Evolutionary conservation across 75 land plant species (phyloP), one percentile per base, ranked within the genome.

Genomic region (Selaginella moellendorffii): DNA sequence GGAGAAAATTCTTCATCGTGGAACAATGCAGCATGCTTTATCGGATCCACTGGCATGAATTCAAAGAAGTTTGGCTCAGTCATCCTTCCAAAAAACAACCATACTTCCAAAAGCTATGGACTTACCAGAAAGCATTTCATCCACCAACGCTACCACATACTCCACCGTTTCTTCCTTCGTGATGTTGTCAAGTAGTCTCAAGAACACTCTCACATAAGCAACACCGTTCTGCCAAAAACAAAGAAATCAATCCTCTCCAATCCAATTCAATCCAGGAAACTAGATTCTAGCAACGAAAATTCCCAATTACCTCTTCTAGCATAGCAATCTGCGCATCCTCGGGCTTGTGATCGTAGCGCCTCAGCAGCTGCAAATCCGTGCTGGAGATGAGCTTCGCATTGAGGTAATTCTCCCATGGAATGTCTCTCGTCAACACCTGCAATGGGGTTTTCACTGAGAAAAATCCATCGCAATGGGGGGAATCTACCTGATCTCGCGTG

Each of bases 341-440:
- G 42, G 96, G 71, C 68, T 74, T 71, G 14, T 85, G 87, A 54
- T 92, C 97, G 71, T 92, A 92, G 9, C 96, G 83, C 60, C 89
- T 76, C 62, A 92, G 74, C 29, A 92, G 78, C 75, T 88, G 95
- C 66, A 92, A 83, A 12, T 76, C 65, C 29, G 86, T 88, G 62
- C 86, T 79, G 19, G 76, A 78, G 46, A 92, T 88, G 60, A 88
- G 76, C 80, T 88, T 92, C 18, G 97, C 78, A 2, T 82, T 76
- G 84, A 85, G 76, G 74, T 88, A 92, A 20, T 93, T 80, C 70
- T 92, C 97, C 97, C 97, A 92, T 76, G 95, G 95, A 29, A 92
- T 88, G 68, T 83, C 97, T 70, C 96, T 77, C 66, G 64, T 83
- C 27, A 92, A 73, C 67, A 92, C 97, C 97, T 62, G 18, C n/a